These are phyloP conservation scores for Phytophthora capsici DNA, from an alignment of 352 stramenopile species.

Conservation along the genomic window DNA sequence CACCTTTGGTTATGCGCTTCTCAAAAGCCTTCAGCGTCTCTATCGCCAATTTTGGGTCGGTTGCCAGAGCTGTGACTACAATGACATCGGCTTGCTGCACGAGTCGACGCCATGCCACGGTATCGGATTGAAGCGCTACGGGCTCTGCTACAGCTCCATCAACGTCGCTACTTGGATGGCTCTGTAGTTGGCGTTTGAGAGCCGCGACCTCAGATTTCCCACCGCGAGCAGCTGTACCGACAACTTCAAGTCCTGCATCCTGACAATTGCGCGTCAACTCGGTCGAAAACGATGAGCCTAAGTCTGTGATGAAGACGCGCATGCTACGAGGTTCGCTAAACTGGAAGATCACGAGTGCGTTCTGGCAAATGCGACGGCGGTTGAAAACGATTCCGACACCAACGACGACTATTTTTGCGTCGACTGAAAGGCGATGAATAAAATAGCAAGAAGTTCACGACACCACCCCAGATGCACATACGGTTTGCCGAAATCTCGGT, in stretches of 20 bases:
- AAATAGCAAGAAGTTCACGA: conserved; percentile 11
- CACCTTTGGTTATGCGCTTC: conserved; percentile 38
- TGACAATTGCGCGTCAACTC: conserved; percentile 65
- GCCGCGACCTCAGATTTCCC: conserved; percentile 47
- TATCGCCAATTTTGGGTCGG: conserved; percentile 63
- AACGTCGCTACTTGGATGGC: conserved; percentile 62
- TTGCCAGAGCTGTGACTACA: conserved; percentile 54
- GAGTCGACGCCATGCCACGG: conserved; percentile 54
- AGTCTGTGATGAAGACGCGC: conserved; percentile 80
- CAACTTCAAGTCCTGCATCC: conserved; percentile 70
- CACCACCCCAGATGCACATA: conserved; percentile 18
- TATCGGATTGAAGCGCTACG: conserved; percentile 57
- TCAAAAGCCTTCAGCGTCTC: conserved; percentile 76
- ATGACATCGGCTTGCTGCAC: conserved; percentile 64
- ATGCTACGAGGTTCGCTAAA: no score
- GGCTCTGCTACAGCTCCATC: conserved; percentile 54
- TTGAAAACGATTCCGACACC: conserved; percentile 14
- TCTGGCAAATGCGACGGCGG: conserved; percentile 4
- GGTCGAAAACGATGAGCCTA: conserved; percentile 62
- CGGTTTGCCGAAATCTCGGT: conserved; percentile 9
- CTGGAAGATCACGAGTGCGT: no score
- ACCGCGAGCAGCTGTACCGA: conserved; percentile 53
- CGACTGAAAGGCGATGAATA: neutral
- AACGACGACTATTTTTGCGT: conserved; percentile 22
- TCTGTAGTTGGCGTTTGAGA: conserved; percentile 63